Evolutionary conservation across 805 yeast species (phyloP).

Genomic region (Cyberlindnera maritima): DNA sequence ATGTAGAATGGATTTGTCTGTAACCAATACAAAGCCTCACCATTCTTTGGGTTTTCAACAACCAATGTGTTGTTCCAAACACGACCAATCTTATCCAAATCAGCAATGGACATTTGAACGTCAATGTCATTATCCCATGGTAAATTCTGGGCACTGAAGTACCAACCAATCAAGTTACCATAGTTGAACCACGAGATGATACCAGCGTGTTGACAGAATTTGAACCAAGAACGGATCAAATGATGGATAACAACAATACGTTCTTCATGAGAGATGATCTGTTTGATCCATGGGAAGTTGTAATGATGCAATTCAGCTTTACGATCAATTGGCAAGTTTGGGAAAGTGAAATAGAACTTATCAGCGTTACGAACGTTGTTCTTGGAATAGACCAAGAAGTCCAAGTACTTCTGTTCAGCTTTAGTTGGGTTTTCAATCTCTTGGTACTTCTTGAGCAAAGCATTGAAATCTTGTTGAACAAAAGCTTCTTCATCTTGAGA

Average conservation of each 20-base stretch:
- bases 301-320: constrained; percentile 31
- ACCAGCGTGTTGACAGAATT: constrained; percentile 42
- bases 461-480: constrained; percentile 18
- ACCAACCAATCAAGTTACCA: constrained; percentile 62
- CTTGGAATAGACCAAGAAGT: constrained; percentile 26
- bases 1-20: constrained; percentile 33
- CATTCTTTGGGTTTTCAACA: constrained; percentile 37
- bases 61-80: constrained; percentile 48
- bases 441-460: constrained; percentile 13
- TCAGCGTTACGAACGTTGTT: constrained; percentile 23
- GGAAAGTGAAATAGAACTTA: constrained; percentile 29
- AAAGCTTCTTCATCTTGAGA: constrained; percentile 19
- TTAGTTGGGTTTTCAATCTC: constrained; percentile 14
- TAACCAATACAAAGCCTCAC: constrained; percentile 35
- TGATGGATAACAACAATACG: constrained; percentile 40
- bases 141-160: constrained; percentile 54
- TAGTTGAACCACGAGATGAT: constrained; percentile 60
- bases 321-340: constrained; percentile 24
- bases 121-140: constrained; percentile 66
- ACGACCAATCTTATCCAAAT: constrained; percentile 42
- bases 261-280: constrained; percentile 29
- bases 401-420: constrained; percentile 25
- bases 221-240: constrained; percentile 51
- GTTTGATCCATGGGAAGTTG: constrained; percentile 32
- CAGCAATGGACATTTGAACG: constrained; percentile 53